Percentiles rank a stretch among this genome's conserved stretches.
Evolutionary conservation across 2,329 filamentous ascomycete species (phyloP).

Genomic region (Lasiodiplodia hormozganensis): DNA sequence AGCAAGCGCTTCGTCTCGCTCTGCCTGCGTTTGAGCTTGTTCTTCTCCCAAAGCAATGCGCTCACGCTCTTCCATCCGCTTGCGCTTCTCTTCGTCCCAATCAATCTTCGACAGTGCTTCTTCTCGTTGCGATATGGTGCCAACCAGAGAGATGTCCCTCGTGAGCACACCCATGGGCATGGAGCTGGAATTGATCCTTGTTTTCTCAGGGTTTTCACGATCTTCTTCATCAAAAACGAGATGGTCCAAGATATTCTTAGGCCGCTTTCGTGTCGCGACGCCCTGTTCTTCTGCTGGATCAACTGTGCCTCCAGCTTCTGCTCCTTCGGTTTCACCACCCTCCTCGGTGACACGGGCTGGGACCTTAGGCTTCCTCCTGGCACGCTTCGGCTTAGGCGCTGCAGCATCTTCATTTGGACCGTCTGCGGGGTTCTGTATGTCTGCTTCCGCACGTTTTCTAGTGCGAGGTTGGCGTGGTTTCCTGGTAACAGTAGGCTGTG

Average conservation of each 20-base stretch:
- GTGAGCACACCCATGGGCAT: conserved; percentile 78
- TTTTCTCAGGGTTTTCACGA: conserved; percentile 47
- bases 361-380: conserved; percentile 1
- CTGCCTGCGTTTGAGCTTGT: conserved; percentile 26
- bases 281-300: background rate
- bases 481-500: conserved; percentile 31
- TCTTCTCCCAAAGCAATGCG: conserved; percentile 30
- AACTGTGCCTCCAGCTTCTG: background rate
- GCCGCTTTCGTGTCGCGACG: background rate
- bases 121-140: conserved; percentile 77
- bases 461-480: conserved; percentile 42
- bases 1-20: conserved; percentile 35
- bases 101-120: conserved; percentile 75
- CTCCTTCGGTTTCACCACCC: background rate
- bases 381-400: conserved; percentile 18
- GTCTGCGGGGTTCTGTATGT: background rate
- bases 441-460: conserved; percentile 19
- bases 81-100: conserved; percentile 55
- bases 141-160: conserved; percentile 67
- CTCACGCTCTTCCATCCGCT: conserved; percentile 48
- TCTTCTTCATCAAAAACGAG: conserved; percentile 27
- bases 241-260: conserved; percentile 3
- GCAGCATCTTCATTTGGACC: background rate
- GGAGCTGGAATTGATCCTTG: conserved; percentile 66
- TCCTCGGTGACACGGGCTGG: background rate